These are phyloP conservation scores for Candida labiduridarum DNA, from an alignment of 1,139 yeast species.

Conservation along the genomic window DNA sequence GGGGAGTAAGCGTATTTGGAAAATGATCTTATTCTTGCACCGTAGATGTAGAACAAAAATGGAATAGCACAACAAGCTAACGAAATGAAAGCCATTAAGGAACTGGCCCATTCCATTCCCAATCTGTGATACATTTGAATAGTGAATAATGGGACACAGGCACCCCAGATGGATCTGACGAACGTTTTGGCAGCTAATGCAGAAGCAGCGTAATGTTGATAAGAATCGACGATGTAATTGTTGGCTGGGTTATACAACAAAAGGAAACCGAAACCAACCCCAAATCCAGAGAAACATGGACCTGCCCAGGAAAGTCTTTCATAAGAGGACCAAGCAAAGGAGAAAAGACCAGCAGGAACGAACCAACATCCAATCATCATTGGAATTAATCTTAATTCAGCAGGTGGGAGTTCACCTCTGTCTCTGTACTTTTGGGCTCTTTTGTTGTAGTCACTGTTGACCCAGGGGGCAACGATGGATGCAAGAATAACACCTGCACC, in stretches of 20 bases:
- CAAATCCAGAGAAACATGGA: conserved; percentile 59
- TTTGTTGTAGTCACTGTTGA: conserved; percentile 60
- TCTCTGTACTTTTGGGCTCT: conserved; percentile 51
- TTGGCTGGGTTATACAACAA: conserved; percentile 65
- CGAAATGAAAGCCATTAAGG: conserved; percentile 64
- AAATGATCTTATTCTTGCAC: conserved; percentile 53
- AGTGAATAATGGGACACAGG: conserved; percentile 72
- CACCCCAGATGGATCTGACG: conserved; percentile 71
- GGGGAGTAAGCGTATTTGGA: conserved; percentile 56
- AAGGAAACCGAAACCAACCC: conserved; percentile 63
- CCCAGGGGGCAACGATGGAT: conserved; percentile 51
- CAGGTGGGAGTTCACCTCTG: conserved; percentile 57
- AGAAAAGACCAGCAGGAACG: conserved; percentile 56
- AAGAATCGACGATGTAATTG: conserved; percentile 69
- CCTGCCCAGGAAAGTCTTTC: conserved; percentile 62
- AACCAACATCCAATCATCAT: conserved; percentile 67
- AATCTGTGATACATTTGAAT: conserved; percentile 72
- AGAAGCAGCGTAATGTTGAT: conserved; percentile 70
- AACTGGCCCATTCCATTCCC: conserved; percentile 73
- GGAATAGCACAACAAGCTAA: conserved; percentile 66
- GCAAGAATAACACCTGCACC: conserved; percentile 65
- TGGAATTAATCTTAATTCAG: conserved; percentile 60
- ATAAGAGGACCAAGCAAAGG: conserved; percentile 65
- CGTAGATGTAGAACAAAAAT: conserved; percentile 51
- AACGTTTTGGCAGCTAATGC: conserved; percentile 69